A percentile compares a stretch with the other conserved stretches of the same genome.
Evolutionary conservation across 495 filamentous ascomycete species (phyloP).

Genomic region (Achaetomiella virescens): DNA sequence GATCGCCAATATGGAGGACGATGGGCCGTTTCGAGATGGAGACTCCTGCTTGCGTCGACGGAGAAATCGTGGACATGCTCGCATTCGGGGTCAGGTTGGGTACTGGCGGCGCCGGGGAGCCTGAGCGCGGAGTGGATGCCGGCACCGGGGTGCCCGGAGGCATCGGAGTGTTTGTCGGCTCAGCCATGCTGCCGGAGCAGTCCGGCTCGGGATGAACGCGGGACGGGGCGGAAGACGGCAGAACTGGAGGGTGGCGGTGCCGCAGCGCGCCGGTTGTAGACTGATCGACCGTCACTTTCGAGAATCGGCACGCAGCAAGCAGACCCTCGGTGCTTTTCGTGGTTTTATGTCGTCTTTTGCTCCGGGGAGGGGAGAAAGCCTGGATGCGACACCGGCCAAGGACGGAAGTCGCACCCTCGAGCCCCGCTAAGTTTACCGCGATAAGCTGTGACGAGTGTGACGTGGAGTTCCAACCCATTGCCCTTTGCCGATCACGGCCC

Average conservation of each 20-base stretch:
- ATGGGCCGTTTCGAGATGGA: constrained; percentile 22
- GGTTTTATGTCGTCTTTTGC: no score
- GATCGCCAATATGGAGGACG: constrained; percentile 64
- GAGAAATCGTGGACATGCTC: constrained; percentile 15
- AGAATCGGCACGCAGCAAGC: no score
- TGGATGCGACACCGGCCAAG: constrained; percentile 10
- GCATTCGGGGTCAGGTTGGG: constrained; percentile 20
- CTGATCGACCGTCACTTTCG: neutral
- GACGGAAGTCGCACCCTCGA: neutral
- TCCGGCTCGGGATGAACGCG: neutral
- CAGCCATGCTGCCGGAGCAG: constrained; percentile 36
- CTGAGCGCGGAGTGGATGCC: constrained; percentile 36
- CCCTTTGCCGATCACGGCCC: neutral
- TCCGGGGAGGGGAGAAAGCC: neutral
- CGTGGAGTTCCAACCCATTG: neutral
- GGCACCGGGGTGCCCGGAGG: constrained; percentile 40
- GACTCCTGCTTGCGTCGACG: neutral
- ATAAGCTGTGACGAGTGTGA: constrained; percentile 12
- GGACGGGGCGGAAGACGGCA: neutral
- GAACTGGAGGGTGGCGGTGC: neutral
- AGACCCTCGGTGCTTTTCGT: no score
- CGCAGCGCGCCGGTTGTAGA: neutral
- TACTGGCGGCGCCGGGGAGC: constrained; percentile 34
- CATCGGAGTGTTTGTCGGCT: constrained; percentile 45
- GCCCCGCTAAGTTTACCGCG: constrained; percentile 12